Percentiles rank a stretch among this genome's conserved stretches.
These are phyloP conservation scores for Camellia japonica DNA, from an alignment of 148 eudicot genomes.

Conservation along the genomic window DNA sequence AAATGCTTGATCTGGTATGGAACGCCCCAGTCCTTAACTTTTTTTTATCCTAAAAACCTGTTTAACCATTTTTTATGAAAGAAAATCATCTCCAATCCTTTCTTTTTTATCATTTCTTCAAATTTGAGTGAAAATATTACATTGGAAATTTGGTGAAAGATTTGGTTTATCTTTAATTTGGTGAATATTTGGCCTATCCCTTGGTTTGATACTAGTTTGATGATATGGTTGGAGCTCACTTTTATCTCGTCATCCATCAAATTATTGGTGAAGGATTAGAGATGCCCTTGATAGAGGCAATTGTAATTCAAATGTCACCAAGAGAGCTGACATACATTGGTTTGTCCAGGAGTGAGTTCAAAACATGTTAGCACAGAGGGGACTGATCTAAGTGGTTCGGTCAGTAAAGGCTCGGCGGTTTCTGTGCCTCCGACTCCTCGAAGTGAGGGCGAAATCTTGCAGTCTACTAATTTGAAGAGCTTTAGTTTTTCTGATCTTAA, in stretches of 20 bases:
- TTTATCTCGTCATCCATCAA: no score
- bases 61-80: no score
- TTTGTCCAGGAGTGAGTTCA: constrained; percentile 43
- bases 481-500: constrained; percentile 65
- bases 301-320: background rate
- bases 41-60: no score
- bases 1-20: no score
- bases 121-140: no score
- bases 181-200: background rate
- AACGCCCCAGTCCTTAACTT: no score
- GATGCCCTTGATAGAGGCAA: no score
- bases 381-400: constrained; percentile 32
- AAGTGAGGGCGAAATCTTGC: constrained; percentile 76
- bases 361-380: constrained; percentile 44
- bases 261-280: no score
- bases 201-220: no score
- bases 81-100: no score
- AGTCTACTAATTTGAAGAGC: constrained; percentile 64
- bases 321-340: background rate
- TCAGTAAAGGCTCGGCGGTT: constrained; percentile 42
- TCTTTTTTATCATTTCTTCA: no score
- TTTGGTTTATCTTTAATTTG: background rate
- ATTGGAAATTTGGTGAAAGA: background rate
- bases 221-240: no score
- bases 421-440: constrained; percentile 5